A percentile compares a stretch with the other conserved stretches of the same genome.
phyloP scores from a whole-genome alignment of 108 stramenopile genomes.

The Licmophora abbreviata region DNA sequence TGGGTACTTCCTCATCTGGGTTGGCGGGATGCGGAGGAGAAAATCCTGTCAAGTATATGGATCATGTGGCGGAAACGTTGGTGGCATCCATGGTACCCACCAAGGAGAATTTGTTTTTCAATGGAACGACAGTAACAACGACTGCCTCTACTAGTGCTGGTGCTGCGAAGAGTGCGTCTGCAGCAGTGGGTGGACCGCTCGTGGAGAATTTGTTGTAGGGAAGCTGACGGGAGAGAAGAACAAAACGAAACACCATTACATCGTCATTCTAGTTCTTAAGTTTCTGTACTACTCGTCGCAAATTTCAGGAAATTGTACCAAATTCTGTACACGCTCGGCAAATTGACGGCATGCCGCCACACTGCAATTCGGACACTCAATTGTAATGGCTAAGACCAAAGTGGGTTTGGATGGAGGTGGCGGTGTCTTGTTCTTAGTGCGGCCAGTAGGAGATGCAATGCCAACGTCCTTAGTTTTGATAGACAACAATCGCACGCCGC shows the following conservation, averaged over 20 bases:
- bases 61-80: slow-evolving; percentile 64
- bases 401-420: background rate
- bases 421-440: no score
- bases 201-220: no score
- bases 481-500: background rate
- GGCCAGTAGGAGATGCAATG: background rate
- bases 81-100: slow-evolving; percentile 50
- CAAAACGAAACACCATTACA: no score
- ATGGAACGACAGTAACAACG: no score
- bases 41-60: slow-evolving; percentile 53
- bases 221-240: no score
- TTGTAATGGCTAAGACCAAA: slow-evolving; percentile 9
- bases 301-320: slow-evolving; percentile 31
- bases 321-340: slow-evolving; percentile 26
- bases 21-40: slow-evolving; percentile 53
- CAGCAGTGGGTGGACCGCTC: no score
- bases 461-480: slow-evolving; percentile 1
- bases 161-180: no score
- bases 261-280: background rate
- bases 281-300: slow-evolving; percentile 9
- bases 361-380: slow-evolving; percentile 17
- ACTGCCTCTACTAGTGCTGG: no score
- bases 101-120: slow-evolving; percentile 62
- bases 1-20: slow-evolving; percentile 51
- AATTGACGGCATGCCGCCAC: slow-evolving; percentile 24